A percentile compares a stretch with the other conserved stretches of the same genome.
Evolutionary conservation across 306 rosid genomes (phyloP).

Genomic region (Fragaria nilgerrensis): DNA sequence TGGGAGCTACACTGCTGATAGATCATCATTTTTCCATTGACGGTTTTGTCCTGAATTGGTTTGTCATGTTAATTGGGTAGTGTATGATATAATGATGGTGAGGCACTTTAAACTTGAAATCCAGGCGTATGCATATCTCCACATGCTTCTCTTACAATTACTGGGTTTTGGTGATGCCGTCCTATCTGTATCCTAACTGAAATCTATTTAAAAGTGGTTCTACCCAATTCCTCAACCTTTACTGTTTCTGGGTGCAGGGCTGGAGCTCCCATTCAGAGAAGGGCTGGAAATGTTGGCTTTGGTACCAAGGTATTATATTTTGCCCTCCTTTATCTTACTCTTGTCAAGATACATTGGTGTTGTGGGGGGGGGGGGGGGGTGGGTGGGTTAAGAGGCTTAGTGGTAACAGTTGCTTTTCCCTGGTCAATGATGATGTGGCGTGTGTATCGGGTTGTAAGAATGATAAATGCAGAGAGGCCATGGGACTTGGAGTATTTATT

Average conservation of each 20-base stretch:
- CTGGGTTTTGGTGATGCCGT: constrained; percentile 25
- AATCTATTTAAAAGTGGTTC: neutral
- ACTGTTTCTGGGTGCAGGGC: constrained; percentile 52
- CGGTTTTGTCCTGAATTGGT: constrained; percentile 37
- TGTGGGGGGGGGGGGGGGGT: no score
- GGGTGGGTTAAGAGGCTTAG: no score
- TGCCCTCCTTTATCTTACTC: neutral
- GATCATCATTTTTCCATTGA: constrained; percentile 24
- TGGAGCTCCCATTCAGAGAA: constrained; percentile 55
- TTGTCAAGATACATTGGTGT: neutral
- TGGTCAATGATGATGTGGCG: neutral
- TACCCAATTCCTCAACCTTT: constrained; percentile 26
- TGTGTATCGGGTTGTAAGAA: neutral
- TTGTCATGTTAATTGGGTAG: constrained; percentile 42
- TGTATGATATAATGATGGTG: constrained; percentile 32
- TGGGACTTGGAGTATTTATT: neutral
- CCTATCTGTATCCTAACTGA: constrained; percentile 20
- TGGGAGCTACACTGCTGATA: constrained; percentile 23
- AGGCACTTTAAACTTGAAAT: constrained; percentile 31
- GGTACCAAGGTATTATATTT: constrained; percentile 48
- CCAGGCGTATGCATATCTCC: constrained; percentile 15
- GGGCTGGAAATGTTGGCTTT: constrained; percentile 45
- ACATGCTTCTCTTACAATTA: constrained; percentile 12
- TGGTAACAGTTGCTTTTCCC: neutral
- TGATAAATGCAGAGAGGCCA: neutral